phyloP scores from a whole-genome alignment of 805 yeast genomes.

The Yarrowia sp. region DNA sequence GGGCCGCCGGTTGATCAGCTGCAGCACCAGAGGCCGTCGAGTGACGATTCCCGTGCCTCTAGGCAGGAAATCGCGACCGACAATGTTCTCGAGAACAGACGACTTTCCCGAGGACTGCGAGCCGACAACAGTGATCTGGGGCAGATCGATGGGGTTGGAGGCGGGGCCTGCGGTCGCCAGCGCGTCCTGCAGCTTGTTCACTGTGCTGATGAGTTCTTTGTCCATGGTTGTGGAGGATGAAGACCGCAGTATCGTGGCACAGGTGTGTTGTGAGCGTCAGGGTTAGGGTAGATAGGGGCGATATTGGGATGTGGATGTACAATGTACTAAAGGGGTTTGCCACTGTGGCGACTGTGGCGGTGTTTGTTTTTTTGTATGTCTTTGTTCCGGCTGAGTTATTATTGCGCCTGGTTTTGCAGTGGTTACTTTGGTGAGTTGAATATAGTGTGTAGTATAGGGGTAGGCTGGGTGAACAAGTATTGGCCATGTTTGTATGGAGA shows the following conservation, averaged over 20 bases:
- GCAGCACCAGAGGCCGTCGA: slow-evolving; percentile 80
- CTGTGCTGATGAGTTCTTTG: slow-evolving; percentile 23
- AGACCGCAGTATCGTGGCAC: too few relatives aligned
- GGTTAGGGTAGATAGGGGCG: too few relatives aligned
- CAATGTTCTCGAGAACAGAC: slow-evolving; percentile 85
- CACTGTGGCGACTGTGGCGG: background rate
- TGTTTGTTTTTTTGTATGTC: too few relatives aligned
- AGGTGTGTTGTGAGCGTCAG: background rate
- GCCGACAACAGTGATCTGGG: slow-evolving; percentile 94
- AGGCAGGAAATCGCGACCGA: slow-evolving; percentile 87
- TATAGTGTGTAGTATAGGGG: too few relatives aligned
- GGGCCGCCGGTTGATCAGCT: slow-evolving; percentile 68
- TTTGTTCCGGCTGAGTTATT: too few relatives aligned
- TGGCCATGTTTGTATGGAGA: too few relatives aligned
- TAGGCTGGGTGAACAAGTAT: too few relatives aligned
- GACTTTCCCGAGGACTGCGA: slow-evolving; percentile 89
- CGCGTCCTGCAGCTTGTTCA: slow-evolving; percentile 55
- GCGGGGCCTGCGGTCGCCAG: slow-evolving; percentile 94
- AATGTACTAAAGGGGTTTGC: slow-evolving; percentile 21
- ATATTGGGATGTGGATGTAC: too few relatives aligned
- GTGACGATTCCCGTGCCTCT: slow-evolving; percentile 93
- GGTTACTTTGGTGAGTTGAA: too few relatives aligned
- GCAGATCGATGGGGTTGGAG: slow-evolving; percentile 87
- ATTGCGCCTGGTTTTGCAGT: too few relatives aligned
- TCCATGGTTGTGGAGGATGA: background rate